Evolutionary conservation across 768 basidiomycete genomes (phyloP).

Genomic region (Hemileccinum rubropunctum): DNA sequence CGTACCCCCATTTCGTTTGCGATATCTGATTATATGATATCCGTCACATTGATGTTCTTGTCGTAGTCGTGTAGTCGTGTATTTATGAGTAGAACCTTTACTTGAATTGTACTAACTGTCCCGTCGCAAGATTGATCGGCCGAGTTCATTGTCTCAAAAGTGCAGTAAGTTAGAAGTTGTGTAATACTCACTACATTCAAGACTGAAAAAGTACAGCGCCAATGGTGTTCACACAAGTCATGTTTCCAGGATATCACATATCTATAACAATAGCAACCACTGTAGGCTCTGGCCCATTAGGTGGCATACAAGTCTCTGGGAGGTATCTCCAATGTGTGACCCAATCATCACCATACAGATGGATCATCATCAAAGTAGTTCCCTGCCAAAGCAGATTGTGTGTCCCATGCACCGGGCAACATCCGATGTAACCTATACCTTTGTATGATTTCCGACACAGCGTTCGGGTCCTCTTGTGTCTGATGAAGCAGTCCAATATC

Average conservation of each 20-base stretch:
- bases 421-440: constrained; percentile 48
- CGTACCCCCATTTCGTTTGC: background rate
- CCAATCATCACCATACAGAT: constrained; percentile 17
- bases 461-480: constrained; percentile 38
- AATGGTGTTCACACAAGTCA: too few species aligned
- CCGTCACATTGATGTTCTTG: constrained; percentile 3
- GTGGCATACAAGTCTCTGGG: too few species aligned
- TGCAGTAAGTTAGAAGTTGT: too few species aligned
- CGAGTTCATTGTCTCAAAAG: too few species aligned
- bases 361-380: constrained; percentile 72
- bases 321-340: background rate
- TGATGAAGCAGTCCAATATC: constrained; percentile 35
- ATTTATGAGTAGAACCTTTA: constrained; percentile 22
- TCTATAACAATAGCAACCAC: too few species aligned
- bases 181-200: too few species aligned
- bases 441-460: constrained; percentile 46
- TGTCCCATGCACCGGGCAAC: constrained; percentile 40
- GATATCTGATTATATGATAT: constrained; percentile 12
- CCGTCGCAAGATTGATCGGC: too few species aligned
- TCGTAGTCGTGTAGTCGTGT: constrained; percentile 10
- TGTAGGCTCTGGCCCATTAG: too few species aligned
- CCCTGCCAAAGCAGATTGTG: constrained; percentile 47
- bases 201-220: too few species aligned
- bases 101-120: background rate
- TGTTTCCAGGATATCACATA: background rate